Evolutionary conservation across 371 early-diverging fungal species (phyloP), one percentile per base, ranked within the genome.

Genomic region (Saksenaea vasiformis): DNA sequence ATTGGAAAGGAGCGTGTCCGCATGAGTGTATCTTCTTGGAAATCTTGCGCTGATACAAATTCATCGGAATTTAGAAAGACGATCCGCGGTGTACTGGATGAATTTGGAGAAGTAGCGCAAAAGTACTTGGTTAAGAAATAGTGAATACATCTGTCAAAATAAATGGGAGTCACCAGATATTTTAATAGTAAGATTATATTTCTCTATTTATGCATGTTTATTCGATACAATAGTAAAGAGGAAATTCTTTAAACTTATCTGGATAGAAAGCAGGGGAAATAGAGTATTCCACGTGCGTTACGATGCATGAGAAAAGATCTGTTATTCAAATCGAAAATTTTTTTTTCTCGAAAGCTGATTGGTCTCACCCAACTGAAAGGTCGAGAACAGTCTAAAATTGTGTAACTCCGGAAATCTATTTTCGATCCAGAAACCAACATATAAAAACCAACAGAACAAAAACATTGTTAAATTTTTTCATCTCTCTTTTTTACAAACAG

Each of bases 1-100:
- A 90, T 97, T 58, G 93, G 87, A 39, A 89, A 87, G 69, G 86
- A 89, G 51, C 78, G 83, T 24, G 77, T 95, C 36, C 92, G 93
- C 72, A 89, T 95, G 74, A 89, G 90, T 54, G 85, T 96, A 22
- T 87, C 89, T 17, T 84, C 85, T 54, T 86, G 87, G 87, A 75
- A 76, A 26, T 65, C 70, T 2, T 75, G 70, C 36, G 54, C 64
- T 7, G 77, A 76, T 24, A 87, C 89, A 0, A 73, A 85, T 64
- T 77, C 86, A n/a, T 17, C 62, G 9, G 64, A 66, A 0, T 88
- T 88, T 62, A 76, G 88, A 61, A 79, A 88, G 56, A 71, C 85
- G 9, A 77, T 91, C 36, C 59, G 67, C 34, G 68, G 65, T 34
- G 83, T 86, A 2, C 66, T 91, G 54, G 78, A 82, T 62, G 90